Conservation (phyloP, 768 basidiomycete species). For the Pisolithus orientalis region DNA sequence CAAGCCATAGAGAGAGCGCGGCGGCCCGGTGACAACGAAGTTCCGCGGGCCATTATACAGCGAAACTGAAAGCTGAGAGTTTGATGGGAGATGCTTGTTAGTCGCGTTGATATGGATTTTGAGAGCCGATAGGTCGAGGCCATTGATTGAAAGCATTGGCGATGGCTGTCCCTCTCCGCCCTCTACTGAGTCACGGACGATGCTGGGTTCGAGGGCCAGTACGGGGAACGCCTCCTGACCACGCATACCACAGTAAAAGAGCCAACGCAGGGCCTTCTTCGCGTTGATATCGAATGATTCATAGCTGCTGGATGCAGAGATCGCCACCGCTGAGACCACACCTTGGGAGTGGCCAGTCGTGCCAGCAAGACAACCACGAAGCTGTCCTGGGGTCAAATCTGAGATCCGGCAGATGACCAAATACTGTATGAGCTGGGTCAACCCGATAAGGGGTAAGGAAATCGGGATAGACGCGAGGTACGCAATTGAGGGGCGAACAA, state of each 20-base stretch:
- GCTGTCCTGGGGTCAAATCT: slow-evolving; percentile 71
- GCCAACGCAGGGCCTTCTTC: slow-evolving; percentile 81
- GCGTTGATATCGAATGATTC: slow-evolving; percentile 72
- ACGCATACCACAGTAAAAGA: slow-evolving; percentile 90
- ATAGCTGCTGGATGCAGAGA: slow-evolving; percentile 73
- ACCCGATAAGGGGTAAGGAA: slow-evolving; percentile 92
- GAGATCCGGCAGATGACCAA: slow-evolving; percentile 72
- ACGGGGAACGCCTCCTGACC: slow-evolving; percentile 94
- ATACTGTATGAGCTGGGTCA: slow-evolving; percentile 94
- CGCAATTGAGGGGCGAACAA: slow-evolving; percentile 65
- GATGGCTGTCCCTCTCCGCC: slow-evolving; percentile 91
- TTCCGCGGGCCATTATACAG: slow-evolving; percentile 88
- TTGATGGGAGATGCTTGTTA: slow-evolving; percentile 75
- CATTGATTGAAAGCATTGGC: slow-evolving; percentile 90
- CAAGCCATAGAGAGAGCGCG: slow-evolving; percentile 88
- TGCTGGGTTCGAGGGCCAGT: slow-evolving; percentile 79
- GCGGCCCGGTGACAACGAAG: slow-evolving; percentile 89
- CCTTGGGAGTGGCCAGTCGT: slow-evolving; percentile 98
- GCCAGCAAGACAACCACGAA: slow-evolving; percentile 70
- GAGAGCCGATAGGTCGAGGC: slow-evolving; percentile 69
- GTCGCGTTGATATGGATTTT: slow-evolving; percentile 80
- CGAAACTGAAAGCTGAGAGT: slow-evolving; percentile 80
- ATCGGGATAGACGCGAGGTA: slow-evolving; percentile 93
- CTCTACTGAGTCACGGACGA: slow-evolving; percentile 82
- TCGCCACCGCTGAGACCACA: slow-evolving; percentile 86